Evolutionary conservation across 2,329 filamentous ascomycete species (phyloP), one percentile per base, ranked within the genome.

Genomic region (Incumbomyces lentus): DNA sequence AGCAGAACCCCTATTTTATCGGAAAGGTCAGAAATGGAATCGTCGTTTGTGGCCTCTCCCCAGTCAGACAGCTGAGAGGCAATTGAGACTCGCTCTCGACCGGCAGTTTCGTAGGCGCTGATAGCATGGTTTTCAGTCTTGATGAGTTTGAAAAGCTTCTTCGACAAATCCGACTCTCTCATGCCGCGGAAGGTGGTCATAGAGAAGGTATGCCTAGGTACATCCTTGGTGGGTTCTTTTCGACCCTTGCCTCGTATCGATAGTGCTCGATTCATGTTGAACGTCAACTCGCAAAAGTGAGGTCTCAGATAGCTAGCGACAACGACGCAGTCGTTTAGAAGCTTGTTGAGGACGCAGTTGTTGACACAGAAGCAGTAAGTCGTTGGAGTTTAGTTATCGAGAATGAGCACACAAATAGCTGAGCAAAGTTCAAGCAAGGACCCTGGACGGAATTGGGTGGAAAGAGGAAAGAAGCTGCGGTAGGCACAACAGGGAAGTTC

Each of bases 1-100:
- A 98, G 72, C 58, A 98, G 72, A 33, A 96, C 90, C 43, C 88
- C 92, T 44, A 98, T 75, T 74, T 98, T 98, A 74, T 96, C 92
- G 49, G 85, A 88, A 56, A 98, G 78, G 62, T 96, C 92, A 44
- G 80, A 87, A 59, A 96, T 74, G 43, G 81, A 79, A 51, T 94
- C 87, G 60, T 98, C 92, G 44, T 79, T 78, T 1, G 89, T 95
- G 50, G 85, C 78, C 68, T 96, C 89, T 48, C 92, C 92, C 92
- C 92, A 98, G 57, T 96, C 89, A 6, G 87, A 94, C 37, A 98
- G 78, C 70, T 96, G 90, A 10, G 81, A 80, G 13, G 89, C 92
- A 59, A 96, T 88, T 41, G 80, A 79, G 50, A 86, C 69, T 48
- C 88, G 85, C 70, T 95, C 90, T 49, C 83, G 84, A 40, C 82